phyloP scores from a whole-genome alignment of 225 moss, liverwort and hornwort genomes.

The Straminergon stramineum region DNA sequence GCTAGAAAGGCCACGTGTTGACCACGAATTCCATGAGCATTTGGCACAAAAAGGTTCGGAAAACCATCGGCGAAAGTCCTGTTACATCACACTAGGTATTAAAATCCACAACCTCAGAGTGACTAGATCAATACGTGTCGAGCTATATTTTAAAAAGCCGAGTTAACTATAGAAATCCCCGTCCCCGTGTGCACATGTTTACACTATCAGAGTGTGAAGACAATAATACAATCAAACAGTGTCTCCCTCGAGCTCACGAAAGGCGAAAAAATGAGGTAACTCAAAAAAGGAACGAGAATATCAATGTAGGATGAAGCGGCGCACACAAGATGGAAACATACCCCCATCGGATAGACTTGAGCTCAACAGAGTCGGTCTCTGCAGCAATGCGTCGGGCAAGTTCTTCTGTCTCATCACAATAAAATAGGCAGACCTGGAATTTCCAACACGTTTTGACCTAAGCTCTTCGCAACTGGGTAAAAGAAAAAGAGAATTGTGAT shows the following conservation, averaged over 20 bases:
- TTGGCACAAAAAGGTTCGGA: conserved; percentile 92
- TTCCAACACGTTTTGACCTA: background rate
- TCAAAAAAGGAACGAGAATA: background rate
- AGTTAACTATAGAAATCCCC: background rate
- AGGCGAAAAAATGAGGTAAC: background rate
- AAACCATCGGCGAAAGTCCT: conserved; percentile 97
- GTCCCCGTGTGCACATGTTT: background rate
- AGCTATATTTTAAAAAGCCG: background rate
- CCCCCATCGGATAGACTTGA: conserved; percentile 78
- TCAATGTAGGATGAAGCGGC: background rate
- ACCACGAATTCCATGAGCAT: conserved; percentile 93
- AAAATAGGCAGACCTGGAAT: conserved; percentile 68
- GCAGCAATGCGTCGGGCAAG: conserved; percentile 90
- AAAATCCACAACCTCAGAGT: background rate
- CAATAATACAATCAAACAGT: background rate
- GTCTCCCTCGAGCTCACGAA: background rate
- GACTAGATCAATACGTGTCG: background rate
- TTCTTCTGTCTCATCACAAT: conserved; percentile 89
- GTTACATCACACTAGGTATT: conserved; percentile 2
- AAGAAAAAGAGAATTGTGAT: background rate
- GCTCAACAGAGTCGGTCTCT: conserved; percentile 87
- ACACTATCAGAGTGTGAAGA: background rate
- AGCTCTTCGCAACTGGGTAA: background rate
- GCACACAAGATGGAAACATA: conserved; percentile 4
- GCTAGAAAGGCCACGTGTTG: conserved; percentile 98